phyloP scores from a whole-genome alignment of 345 rosid species.

The Xanthoceras sorbifolium region DNA sequence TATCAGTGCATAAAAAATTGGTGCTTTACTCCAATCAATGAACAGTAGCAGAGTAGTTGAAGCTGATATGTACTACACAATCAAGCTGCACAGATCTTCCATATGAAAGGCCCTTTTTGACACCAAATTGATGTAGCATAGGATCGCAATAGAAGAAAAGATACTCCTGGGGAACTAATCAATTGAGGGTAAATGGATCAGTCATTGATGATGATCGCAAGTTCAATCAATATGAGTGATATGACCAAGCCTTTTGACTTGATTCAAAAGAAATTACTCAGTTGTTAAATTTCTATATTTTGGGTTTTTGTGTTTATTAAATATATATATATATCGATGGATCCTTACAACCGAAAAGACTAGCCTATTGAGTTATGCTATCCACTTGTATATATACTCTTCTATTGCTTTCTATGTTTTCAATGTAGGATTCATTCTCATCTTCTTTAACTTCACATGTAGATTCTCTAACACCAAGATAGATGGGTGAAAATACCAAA shows the following conservation, averaged over 20 bases:
- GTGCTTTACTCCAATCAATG: not conserved
- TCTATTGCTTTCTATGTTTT: too few species aligned
- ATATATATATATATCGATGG: too few species aligned
- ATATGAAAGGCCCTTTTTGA: not conserved
- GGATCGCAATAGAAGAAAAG: not conserved
- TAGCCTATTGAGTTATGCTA: too few species aligned
- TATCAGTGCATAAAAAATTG: too few species aligned
- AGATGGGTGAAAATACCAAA: not conserved
- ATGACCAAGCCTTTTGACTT: not conserved
- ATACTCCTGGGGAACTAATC: not conserved
- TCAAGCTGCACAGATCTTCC: not conserved
- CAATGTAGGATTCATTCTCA: too few species aligned
- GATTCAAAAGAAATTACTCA: not conserved
- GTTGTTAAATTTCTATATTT: too few species aligned
- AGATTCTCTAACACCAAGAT: too few species aligned
- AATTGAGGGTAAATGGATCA: not conserved
- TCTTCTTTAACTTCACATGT: too few species aligned
- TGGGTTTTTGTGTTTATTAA: too few species aligned
- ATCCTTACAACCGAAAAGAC: too few species aligned
- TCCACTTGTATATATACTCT: too few species aligned
- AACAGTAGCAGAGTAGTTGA: too few species aligned
- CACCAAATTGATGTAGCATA: not conserved
- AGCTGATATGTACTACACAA: not conserved
- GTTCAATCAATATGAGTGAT: not conserved
- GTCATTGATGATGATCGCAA: not conserved